A percentile compares a stretch with the other conserved stretches of the same genome.
Evolutionary conservation across 306 rosid species (phyloP).

Genomic region (Cucumis hystrix): DNA sequence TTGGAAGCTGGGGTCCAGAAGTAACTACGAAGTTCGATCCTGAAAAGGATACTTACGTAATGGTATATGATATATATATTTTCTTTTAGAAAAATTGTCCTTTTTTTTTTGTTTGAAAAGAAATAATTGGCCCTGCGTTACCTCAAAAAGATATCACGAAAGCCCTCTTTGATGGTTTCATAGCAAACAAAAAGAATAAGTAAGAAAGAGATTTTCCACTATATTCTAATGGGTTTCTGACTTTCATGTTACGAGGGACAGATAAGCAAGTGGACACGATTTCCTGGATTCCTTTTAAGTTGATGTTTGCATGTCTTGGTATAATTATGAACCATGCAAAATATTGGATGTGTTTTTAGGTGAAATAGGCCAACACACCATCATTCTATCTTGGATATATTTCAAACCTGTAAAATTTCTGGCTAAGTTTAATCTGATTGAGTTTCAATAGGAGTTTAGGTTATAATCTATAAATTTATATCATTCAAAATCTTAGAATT

Average conservation of each 20-base stretch:
- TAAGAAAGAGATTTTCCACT: neutral
- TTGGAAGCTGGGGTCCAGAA: conserved; percentile 93
- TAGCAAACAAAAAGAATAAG: neutral
- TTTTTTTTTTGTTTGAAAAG: neutral
- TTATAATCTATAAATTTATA: neutral
- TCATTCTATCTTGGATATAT: neutral
- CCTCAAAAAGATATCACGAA: neutral
- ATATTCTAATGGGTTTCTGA: neutral
- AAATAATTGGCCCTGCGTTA: neutral
- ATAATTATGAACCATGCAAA: neutral
- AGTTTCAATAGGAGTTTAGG: neutral
- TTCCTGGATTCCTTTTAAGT: neutral
- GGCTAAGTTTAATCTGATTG: neutral
- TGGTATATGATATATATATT: conserved; percentile 32
- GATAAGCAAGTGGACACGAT: neutral
- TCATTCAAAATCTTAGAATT: neutral
- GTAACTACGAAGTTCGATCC: conserved; percentile 52
- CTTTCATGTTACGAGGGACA: neutral
- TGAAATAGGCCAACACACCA: neutral
- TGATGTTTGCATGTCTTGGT: neutral
- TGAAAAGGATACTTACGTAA: conserved; percentile 64
- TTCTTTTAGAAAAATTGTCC: neutral
- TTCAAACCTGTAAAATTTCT: neutral
- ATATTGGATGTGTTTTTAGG: neutral
- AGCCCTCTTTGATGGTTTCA: neutral